Conservation (phyloP, 768 basidiomycete species). For the Russula griseocarnosa region DNA sequence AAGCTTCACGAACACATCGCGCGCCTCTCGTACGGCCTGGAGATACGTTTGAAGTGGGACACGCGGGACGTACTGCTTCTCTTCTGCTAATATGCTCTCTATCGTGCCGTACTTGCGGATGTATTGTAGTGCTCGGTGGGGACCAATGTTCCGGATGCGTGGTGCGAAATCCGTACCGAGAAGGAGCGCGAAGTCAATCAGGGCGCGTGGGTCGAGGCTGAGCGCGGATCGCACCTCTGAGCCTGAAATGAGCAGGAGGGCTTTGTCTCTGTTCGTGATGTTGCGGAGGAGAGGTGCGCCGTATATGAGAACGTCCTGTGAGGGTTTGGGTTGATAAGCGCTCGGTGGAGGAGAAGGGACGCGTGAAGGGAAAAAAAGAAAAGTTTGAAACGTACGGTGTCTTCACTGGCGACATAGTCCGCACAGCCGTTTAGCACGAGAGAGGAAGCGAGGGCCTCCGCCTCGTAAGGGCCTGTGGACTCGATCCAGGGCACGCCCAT, state of each 20-base stretch:
- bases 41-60: conserved; percentile 52
- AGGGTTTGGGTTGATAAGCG: no score
- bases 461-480: conserved; percentile 66
- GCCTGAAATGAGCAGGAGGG: conserved; percentile 64
- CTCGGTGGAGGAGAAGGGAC: background rate
- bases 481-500: conserved; percentile 84
- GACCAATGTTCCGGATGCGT: conserved; percentile 79
- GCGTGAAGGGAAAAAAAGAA: conserved; percentile 27
- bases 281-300: conserved; percentile 80
- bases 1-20: conserved; percentile 59
- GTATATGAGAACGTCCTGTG: conserved; percentile 78
- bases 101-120: conserved; percentile 70
- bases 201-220: conserved; percentile 52
- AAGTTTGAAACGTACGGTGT: conserved; percentile 49
- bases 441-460: conserved; percentile 79
- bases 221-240: conserved; percentile 55
- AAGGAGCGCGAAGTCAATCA: conserved; percentile 81
- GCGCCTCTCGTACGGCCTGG: conserved; percentile 56
- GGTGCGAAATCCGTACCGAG: conserved; percentile 90
- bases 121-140: conserved; percentile 68
- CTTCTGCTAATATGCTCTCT: conserved; percentile 57
- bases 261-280: conserved; percentile 54
- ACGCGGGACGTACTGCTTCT: conserved; percentile 49
- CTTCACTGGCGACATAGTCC: conserved; percentile 89
- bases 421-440: conserved; percentile 71